phyloP scores from a whole-genome alignment of 306 rosid species.

The Hippophae rhamnoides region DNA sequence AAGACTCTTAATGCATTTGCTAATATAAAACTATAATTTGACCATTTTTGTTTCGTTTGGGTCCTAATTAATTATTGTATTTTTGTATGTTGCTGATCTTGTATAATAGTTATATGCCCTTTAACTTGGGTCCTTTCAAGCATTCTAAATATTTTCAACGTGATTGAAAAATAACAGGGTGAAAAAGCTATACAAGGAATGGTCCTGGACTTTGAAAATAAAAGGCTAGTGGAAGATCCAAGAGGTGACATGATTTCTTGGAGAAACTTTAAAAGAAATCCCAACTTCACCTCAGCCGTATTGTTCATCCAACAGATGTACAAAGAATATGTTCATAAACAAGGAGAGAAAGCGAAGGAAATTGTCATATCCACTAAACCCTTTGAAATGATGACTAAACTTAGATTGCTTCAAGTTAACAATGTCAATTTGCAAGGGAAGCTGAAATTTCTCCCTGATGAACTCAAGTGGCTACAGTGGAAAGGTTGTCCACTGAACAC shows the following conservation, averaged over 20 bases:
- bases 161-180: conserved; percentile 23
- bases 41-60: neutral
- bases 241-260: conserved; percentile 12
- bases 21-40: too few relatives aligned
- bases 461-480: conserved; percentile 59
- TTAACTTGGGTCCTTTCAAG: neutral
- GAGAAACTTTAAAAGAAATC: conserved; percentile 18
- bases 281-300: conserved; percentile 13
- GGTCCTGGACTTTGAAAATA: conserved; percentile 29
- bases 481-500: conserved; percentile 32
- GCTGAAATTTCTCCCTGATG: conserved; percentile 26
- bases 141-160: neutral
- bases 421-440: conserved; percentile 35
- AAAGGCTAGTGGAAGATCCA: neutral
- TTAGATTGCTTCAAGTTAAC: conserved; percentile 48
- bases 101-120: neutral
- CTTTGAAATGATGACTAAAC: conserved; percentile 31
- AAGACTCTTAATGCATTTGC: too few relatives aligned
- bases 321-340: conserved; percentile 14
- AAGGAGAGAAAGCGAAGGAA: conserved; percentile 17
- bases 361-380: conserved; percentile 21
- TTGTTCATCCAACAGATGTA: conserved; percentile 22
- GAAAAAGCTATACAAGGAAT: conserved; percentile 32
- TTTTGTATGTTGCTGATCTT: too few relatives aligned
- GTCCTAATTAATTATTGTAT: too few relatives aligned